These are phyloP conservation scores for Diplotaxis tenuifolia DNA, from an alignment of 345 rosid species.

Conservation along the genomic window DNA sequence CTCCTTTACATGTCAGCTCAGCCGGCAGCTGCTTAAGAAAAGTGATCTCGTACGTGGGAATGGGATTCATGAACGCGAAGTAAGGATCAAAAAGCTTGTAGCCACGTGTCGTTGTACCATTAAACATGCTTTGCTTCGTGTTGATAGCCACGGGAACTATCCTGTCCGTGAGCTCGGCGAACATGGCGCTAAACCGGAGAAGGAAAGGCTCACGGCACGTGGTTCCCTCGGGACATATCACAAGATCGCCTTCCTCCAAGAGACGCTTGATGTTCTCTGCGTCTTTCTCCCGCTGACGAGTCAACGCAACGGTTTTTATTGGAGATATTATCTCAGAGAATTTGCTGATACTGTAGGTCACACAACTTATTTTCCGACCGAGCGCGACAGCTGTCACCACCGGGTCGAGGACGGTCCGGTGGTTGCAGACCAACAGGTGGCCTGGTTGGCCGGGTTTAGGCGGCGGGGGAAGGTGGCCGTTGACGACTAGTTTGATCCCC, in stretches of 20 bases:
- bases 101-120: slow-evolving; percentile 85
- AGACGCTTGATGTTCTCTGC: slow-evolving; percentile 70
- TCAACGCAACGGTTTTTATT: slow-evolving; percentile 80
- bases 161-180: slow-evolving; percentile 84
- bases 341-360: slow-evolving; percentile 92
- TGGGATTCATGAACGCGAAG: slow-evolving; percentile 90
- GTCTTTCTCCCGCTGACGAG: slow-evolving; percentile 79
- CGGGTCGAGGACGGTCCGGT: slow-evolving; percentile 78
- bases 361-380: slow-evolving; percentile 86
- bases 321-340: slow-evolving; percentile 85
- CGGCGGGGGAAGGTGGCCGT: slow-evolving; percentile 74
- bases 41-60: slow-evolving; percentile 86
- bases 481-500: slow-evolving; percentile 77
- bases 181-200: slow-evolving; percentile 81
- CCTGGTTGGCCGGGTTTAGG: slow-evolving; percentile 74
- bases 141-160: slow-evolving; percentile 90
- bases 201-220: slow-evolving; percentile 93
- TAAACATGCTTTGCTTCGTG: slow-evolving; percentile 68
- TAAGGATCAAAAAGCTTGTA: slow-evolving; percentile 82
- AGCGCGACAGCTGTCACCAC: slow-evolving; percentile 81
- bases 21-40: slow-evolving; percentile 78
- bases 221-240: slow-evolving; percentile 95
- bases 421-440: slow-evolving; percentile 86
- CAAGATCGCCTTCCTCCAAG: slow-evolving; percentile 84
- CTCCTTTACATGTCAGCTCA: slow-evolving; percentile 76